Evolutionary conservation across 345 rosid genomes (phyloP).

Genomic region (Moricandia moricandioides): DNA sequence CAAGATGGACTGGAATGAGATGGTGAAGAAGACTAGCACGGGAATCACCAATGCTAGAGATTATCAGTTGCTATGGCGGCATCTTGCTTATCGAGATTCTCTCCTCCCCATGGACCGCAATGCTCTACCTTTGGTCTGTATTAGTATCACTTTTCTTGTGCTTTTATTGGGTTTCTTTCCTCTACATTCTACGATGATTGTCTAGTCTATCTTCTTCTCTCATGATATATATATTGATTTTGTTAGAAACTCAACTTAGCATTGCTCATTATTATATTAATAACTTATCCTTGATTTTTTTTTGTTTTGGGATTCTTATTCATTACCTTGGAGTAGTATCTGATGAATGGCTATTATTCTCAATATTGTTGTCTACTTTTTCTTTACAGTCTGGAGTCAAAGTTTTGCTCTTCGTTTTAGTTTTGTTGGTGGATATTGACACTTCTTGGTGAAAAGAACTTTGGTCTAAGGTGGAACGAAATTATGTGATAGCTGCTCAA

Average conservation of each 20-base stretch:
- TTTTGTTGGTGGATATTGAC: background rate
- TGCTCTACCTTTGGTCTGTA: constrained; percentile 56
- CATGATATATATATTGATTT: background rate
- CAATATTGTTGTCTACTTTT: constrained; percentile 3
- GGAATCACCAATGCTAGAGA: constrained; percentile 74
- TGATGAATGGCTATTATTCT: background rate
- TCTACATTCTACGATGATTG: background rate
- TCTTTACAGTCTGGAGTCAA: background rate
- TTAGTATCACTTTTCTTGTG: background rate
- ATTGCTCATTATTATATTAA: background rate
- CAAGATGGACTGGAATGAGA: constrained; percentile 62
- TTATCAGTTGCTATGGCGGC: constrained; percentile 90
- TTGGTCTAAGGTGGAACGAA: background rate
- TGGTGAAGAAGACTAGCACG: constrained; percentile 61
- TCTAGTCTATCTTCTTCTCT: background rate
- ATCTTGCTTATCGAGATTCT: constrained; percentile 66
- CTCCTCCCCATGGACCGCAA: constrained; percentile 53
- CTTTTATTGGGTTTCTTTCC: background rate
- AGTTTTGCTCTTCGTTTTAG: background rate
- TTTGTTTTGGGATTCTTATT: background rate
- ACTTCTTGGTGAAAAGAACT: background rate
- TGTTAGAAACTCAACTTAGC: background rate
- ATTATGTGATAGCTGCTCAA: background rate
- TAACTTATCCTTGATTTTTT: background rate
- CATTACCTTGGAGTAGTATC: background rate